Evolutionary conservation across 179 eudicot species (phyloP), one percentile per base, ranked within the genome.

Genomic region (Carnegiea gigantea): DNA sequence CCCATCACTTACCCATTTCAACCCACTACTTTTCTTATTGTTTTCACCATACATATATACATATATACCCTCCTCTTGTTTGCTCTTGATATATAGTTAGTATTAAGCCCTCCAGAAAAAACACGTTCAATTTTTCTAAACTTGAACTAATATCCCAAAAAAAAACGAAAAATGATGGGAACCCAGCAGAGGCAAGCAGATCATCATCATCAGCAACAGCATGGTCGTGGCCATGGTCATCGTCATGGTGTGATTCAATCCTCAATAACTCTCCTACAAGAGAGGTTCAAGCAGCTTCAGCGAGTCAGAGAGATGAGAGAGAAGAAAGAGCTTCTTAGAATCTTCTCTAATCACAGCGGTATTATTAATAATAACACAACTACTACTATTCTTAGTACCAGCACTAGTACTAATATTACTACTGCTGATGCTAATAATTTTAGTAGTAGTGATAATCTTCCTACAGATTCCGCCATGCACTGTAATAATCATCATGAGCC

Each of bases 281-380:
- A 95, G 87, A 87, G 98, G 79, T 95, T 95, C 77, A 89, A 86
- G 83, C 90, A 92, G 43, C 81, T 95, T 64, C 86, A 92, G 75
- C 89, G 83, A 73, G 90, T 91, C 72, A 92, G 90, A 59, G 95
- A 93, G 84, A 85, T 88, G 92, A 90, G 95, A 79, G 85, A 92
- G 80, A 88, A 82, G 81, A 89, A 85, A 72, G 88, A 94, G 40
- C 88, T 90, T 59, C 79, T 91, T n/a, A 83, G 84, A 49, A 68
- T 85, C 36, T 86, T 85, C 77, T 80, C 85, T 33, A 78, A 84
- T 38, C 20, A 84, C 28, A 70, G 84, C 13, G 44, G 59, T 24
- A 54, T 9, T 62, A 78, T 48, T 36, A 51, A 0, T 49, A 60
- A 57, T 33, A 77, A 3, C 17, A 53, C 30, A 21, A 17, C 21